These are phyloP conservation scores for Penicillium taxi DNA, from an alignment of 495 filamentous ascomycete genomes.

Conservation along the genomic window DNA sequence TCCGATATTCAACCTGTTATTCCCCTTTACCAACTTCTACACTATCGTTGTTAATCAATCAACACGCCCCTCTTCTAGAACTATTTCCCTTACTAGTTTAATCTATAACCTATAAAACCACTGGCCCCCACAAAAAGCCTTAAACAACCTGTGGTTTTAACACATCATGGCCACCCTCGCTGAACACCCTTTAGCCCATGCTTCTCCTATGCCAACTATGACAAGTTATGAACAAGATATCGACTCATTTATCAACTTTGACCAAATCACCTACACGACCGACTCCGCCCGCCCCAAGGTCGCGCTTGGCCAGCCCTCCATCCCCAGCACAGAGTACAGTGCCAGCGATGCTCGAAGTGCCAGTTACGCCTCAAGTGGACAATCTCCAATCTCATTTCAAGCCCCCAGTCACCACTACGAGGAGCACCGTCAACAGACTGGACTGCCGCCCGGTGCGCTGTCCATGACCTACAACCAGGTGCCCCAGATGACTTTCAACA, in stretches of 20 bases:
- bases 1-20: conserved; percentile 7
- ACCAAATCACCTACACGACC: conserved; percentile 38
- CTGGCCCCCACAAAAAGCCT: too few relatives aligned
- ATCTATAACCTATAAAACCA: too few relatives aligned
- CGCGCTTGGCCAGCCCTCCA: conserved; percentile 28
- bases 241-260: conserved; percentile 44
- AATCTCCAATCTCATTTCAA: conserved; percentile 51
- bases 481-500: conserved; percentile 45
- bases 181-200: conserved; percentile 28
- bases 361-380: conserved; percentile 34
- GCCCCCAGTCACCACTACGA: conserved; percentile 91
- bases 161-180: conserved; percentile 38
- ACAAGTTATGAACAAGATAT: conserved; percentile 41
- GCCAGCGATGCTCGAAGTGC: conserved; percentile 32
- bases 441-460: conserved; percentile 70
- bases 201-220: conserved; percentile 24
- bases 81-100: too few relatives aligned
- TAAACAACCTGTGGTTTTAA: too few relatives aligned
- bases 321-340: conserved; percentile 33
- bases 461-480: conserved; percentile 58
- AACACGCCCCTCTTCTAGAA: conserved; percentile 5
- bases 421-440: conserved; percentile 84
- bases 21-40: background rate
- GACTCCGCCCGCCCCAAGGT: conserved; percentile 36
- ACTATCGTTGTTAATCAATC: too few relatives aligned